Conservation (phyloP, 805 yeast genomes). For the Candida endomychidarum region DNA sequence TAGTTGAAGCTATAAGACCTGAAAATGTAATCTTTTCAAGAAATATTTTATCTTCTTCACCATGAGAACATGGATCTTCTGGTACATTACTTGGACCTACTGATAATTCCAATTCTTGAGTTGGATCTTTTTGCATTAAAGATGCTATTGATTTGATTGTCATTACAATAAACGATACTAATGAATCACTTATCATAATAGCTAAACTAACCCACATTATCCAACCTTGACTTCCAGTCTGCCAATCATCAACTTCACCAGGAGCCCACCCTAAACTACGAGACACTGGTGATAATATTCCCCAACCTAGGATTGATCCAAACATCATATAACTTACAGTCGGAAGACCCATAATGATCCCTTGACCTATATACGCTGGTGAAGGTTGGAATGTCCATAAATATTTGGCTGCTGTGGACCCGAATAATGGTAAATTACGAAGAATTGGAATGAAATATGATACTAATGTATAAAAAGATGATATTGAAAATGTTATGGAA, state of each 20-base stretch:
- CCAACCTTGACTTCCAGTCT: constrained; percentile 95
- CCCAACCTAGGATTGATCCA: constrained; percentile 94
- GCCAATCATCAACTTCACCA: constrained; percentile 90
- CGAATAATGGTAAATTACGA: constrained; percentile 73
- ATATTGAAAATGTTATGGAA: constrained; percentile 57
- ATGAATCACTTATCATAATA: constrained; percentile 90
- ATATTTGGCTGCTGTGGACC: constrained; percentile 60
- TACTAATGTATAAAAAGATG: constrained; percentile 69
- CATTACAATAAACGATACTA: constrained; percentile 73
- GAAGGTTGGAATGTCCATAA: constrained; percentile 92
- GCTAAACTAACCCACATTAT: constrained; percentile 90
- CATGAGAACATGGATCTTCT: constrained; percentile 4
- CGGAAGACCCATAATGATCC: constrained; percentile 94
- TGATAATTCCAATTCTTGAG: neutral
- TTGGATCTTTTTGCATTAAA: neutral
- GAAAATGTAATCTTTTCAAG: constrained; percentile 38
- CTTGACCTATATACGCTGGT: constrained; percentile 97
- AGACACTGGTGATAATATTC: constrained; percentile 78
- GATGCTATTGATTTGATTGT: constrained; percentile 41
- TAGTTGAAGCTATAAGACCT: constrained; percentile 67
- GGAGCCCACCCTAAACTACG: constrained; percentile 79
- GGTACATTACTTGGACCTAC: neutral
- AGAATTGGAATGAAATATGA: constrained; percentile 75
- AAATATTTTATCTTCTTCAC: neutral
- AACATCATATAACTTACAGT: constrained; percentile 88